Conservation (phyloP, 148 eudicot species). For the Rhododendron ovatum region DNA sequence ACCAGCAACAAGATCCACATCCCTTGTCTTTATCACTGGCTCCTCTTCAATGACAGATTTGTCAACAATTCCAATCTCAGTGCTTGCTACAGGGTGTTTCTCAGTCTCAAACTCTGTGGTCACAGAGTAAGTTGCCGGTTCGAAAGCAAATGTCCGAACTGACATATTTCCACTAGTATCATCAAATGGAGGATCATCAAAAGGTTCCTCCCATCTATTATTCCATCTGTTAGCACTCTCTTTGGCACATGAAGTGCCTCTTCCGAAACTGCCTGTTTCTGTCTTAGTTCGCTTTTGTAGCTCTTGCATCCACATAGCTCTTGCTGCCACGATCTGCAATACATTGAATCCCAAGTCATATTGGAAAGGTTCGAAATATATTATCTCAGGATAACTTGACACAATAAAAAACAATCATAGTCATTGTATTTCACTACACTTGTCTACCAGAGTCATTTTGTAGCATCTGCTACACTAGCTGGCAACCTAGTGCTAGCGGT, state of each 20-base stretch:
- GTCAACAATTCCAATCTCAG: conserved; percentile 42
- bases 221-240: conserved; percentile 21
- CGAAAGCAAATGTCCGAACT: conserved; percentile 31
- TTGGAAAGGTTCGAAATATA: not conserved
- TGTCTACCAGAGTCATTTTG: not conserved
- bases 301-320: conserved; percentile 86
- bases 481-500: not conserved
- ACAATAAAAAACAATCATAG: not conserved
- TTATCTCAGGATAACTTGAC: not conserved
- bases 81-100: conserved; percentile 32
- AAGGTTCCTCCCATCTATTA: conserved; percentile 40
- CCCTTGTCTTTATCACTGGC: conserved; percentile 20
- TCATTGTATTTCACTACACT: not conserved
- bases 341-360: not conserved
- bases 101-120: conserved; percentile 42
- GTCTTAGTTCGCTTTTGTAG: conserved; percentile 63
- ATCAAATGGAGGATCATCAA: conserved; percentile 23
- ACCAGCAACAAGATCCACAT: conserved; percentile 25
- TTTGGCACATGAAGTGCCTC: conserved; percentile 23
- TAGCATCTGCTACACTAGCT: not conserved
- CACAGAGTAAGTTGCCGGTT: conserved; percentile 31
- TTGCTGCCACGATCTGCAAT: conserved; percentile 58
- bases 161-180: conserved; percentile 31
- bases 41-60: conserved; percentile 54
- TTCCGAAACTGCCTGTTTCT: conserved; percentile 39